Conservation (phyloP, 148 eudicot species). For the Fagopyrum esculentum region DNA sequence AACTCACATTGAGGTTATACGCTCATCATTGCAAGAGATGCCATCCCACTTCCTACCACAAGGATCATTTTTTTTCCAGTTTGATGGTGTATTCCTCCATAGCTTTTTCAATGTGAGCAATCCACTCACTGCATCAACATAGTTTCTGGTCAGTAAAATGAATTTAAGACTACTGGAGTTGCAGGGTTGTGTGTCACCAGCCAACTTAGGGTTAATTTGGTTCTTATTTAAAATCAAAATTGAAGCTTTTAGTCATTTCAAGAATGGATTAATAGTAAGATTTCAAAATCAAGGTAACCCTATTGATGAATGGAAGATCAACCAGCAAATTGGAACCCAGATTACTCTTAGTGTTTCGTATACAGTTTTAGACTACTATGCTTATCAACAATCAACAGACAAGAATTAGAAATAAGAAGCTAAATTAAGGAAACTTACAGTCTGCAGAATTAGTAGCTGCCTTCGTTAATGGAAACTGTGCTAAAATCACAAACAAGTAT, state of each 20-base stretch:
- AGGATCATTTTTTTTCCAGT: slow-evolving; percentile 7
- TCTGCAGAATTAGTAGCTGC: slow-evolving; percentile 5
- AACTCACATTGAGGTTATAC: neutral
- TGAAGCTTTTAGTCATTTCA: too few species aligned
- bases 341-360: too few species aligned
- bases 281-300: too few species aligned
- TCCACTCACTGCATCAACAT: neutral
- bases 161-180: neutral
- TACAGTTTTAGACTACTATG: too few species aligned
- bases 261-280: too few species aligned
- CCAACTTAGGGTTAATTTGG: too few species aligned
- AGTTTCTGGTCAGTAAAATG: neutral
- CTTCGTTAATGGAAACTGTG: neutral
- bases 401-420: neutral
- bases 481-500: neutral
- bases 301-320: too few species aligned
- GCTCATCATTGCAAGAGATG: neutral
- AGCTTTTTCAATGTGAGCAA: slow-evolving; percentile 2
- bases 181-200: too few species aligned
- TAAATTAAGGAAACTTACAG: neutral
- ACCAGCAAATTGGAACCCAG: too few species aligned
- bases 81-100: neutral
- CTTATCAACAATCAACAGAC: too few species aligned
- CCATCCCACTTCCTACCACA: slow-evolving; percentile 11
- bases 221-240: too few species aligned